Evolutionary conservation across 1,284 basidiomycete species (phyloP).

Genomic region (Fomitopsis pinicola): DNA sequence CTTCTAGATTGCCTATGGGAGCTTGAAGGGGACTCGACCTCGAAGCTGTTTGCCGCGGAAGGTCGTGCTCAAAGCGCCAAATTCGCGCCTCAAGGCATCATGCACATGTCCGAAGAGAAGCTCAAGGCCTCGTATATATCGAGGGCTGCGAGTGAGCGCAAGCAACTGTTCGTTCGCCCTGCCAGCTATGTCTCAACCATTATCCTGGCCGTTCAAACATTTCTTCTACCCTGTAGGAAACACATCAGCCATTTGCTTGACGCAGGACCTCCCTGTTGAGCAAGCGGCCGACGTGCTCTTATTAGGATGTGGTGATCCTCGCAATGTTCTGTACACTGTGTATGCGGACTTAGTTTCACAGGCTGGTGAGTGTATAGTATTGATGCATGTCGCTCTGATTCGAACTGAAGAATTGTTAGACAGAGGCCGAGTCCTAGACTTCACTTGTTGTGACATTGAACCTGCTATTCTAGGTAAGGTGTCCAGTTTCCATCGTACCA

Average conservation of each 20-base stretch:
- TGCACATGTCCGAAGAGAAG: no score
- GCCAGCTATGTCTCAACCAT: conserved; percentile 32
- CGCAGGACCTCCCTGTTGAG: conserved; percentile 42
- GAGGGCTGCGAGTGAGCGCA: background rate
- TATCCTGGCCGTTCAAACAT: conserved; percentile 35
- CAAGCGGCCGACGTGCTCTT: conserved; percentile 42
- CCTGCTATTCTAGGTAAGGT: conserved; percentile 52
- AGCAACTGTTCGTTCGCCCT: background rate
- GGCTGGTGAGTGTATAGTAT: conserved; percentile 9
- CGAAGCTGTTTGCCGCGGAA: background rate
- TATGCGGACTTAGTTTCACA: conserved; percentile 8
- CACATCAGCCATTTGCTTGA: conserved; percentile 46
- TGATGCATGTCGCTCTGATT: no score
- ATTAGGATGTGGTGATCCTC: conserved; percentile 57
- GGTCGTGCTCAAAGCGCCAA: background rate
- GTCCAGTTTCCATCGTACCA: background rate
- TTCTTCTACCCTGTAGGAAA: conserved; percentile 57
- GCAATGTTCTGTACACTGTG: conserved; percentile 51
- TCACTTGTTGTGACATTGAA: conserved; percentile 42
- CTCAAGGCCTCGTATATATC: no score
- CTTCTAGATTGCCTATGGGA: background rate
- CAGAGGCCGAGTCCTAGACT: no score
- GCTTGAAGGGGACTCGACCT: background rate
- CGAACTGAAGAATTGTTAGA: no score
- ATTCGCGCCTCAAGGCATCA: background rate